Conservation (phyloP, 108 stramenopile species). For the Cylindrotheca fusiformis region DNA sequence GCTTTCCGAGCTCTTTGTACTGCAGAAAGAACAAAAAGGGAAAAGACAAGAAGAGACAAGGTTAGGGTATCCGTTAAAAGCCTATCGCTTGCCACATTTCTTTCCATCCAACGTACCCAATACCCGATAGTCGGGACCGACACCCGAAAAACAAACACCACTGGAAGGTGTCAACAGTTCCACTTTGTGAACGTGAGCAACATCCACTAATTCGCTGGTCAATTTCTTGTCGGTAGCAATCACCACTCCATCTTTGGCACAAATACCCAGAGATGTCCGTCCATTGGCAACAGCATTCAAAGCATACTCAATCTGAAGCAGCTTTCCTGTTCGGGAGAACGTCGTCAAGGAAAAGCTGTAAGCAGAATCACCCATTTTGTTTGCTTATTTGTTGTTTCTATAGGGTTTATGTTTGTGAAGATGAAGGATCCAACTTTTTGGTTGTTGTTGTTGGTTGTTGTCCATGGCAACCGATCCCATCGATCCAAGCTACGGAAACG, state of each 20-base stretch:
- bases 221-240: conserved; percentile 99
- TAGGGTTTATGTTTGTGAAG: not conserved
- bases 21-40: conserved; percentile 16
- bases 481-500: not conserved
- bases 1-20: conserved; percentile 94
- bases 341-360: conserved; percentile 98
- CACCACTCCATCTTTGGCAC: conserved; percentile 97
- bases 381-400: conserved; percentile 3
- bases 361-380: conserved; percentile 94
- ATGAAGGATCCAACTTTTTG: conserved; percentile 3
- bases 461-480: not conserved
- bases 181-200: conserved; percentile 86
- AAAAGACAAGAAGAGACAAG: not conserved
- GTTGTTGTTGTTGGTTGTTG: conserved; percentile 2
- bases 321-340: conserved; percentile 96
- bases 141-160: conserved; percentile 97
- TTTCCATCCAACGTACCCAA: conserved; percentile 66
- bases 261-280: conserved; percentile 94
- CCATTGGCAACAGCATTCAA: conserved; percentile 98
- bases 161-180: conserved; percentile 81
- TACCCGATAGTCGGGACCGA: conserved; percentile 99
- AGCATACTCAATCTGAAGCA: conserved; percentile 99
- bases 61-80: not conserved
- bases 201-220: conserved; percentile 84
- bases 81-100: too few species aligned